Percentiles rank a stretch among this genome's conserved stretches.
These are phyloP conservation scores for Pythium coloratum DNA, from an alignment of 352 stramenopile genomes.

Conservation along the genomic window DNA sequence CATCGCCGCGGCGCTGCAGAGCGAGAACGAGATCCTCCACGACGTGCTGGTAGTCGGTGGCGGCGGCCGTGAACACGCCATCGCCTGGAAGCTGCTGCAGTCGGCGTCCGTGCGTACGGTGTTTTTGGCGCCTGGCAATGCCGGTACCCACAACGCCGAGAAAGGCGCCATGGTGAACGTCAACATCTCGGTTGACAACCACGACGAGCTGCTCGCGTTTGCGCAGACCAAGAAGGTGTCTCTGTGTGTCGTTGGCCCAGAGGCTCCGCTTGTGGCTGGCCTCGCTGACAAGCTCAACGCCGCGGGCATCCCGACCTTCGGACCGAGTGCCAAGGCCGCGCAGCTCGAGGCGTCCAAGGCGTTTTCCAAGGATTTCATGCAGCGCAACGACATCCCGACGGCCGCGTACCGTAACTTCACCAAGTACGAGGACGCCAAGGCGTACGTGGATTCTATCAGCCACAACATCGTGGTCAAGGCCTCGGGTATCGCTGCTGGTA, in stretches of 20 bases:
- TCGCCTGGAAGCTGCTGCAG: constrained; percentile 92
- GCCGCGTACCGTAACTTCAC: constrained; percentile 98
- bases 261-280: constrained; percentile 96
- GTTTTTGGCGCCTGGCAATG: constrained; percentile 91
- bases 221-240: constrained; percentile 88
- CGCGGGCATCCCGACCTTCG: constrained; percentile 95
- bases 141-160: constrained; percentile 60
- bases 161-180: constrained; percentile 75
- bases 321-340: constrained; percentile 93
- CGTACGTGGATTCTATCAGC: constrained; percentile 93
- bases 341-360: constrained; percentile 98
- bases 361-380: constrained; percentile 99
- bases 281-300: constrained; percentile 94
- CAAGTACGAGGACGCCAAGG: constrained; percentile 85
- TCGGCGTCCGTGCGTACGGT: constrained; percentile 73
- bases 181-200: constrained; percentile 52
- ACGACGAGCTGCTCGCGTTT: constrained; percentile 79
- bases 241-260: constrained; percentile 97
- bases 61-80: constrained; percentile 94
- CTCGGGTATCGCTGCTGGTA: constrained; percentile 98
- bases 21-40: constrained; percentile 64
- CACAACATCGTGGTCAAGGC: constrained; percentile 98
- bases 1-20: constrained; percentile 53
- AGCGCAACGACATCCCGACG: constrained; percentile 96
- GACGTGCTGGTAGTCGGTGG: constrained; percentile 92